Percentiles rank a stretch among this genome's conserved stretches.
These are phyloP conservation scores for Hymenoscyphus salicellus DNA, from an alignment of 2,329 filamentous ascomycete genomes.

Conservation along the genomic window DNA sequence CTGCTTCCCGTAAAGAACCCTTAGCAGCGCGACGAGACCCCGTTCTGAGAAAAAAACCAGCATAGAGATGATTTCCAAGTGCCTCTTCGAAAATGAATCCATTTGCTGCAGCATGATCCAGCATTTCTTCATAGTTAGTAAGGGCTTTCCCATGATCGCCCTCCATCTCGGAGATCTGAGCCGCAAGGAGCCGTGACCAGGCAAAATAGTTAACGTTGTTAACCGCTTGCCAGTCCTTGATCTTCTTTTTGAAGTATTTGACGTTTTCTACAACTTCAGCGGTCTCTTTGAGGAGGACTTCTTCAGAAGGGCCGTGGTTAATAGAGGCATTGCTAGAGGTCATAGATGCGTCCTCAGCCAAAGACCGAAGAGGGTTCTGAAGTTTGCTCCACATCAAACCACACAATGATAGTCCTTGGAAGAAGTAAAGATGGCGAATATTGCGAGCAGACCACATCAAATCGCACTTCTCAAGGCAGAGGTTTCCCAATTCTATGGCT, in stretches of 20 bases:
- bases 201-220: slow-evolving; percentile 69
- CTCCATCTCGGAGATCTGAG: slow-evolving; percentile 64
- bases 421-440: slow-evolving; percentile 55
- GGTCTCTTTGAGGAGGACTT: slow-evolving; percentile 44
- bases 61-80: slow-evolving; percentile 70
- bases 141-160: slow-evolving; percentile 57
- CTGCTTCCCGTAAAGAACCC: slow-evolving; percentile 64
- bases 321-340: slow-evolving; percentile 24
- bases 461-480: slow-evolving; percentile 46
- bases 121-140: slow-evolving; percentile 63
- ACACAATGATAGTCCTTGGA: slow-evolving; percentile 57
- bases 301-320: slow-evolving; percentile 32
- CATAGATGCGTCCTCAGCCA: slow-evolving; percentile 39
- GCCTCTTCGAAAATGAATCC: slow-evolving; percentile 69
- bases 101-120: slow-evolving; percentile 69
- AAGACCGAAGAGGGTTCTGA: slow-evolving; percentile 27
- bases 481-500: slow-evolving; percentile 55
- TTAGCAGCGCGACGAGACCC: slow-evolving; percentile 66
- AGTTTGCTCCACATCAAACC: slow-evolving; percentile 44
- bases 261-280: slow-evolving; percentile 53
- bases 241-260: slow-evolving; percentile 53
- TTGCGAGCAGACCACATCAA: slow-evolving; percentile 60
- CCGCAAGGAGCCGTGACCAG: slow-evolving; percentile 67
- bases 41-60: slow-evolving; percentile 64
- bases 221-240: slow-evolving; percentile 61